These are phyloP conservation scores for Lithospermum erythrorhizon DNA, from an alignment of 257 asterid species.

Conservation along the genomic window DNA sequence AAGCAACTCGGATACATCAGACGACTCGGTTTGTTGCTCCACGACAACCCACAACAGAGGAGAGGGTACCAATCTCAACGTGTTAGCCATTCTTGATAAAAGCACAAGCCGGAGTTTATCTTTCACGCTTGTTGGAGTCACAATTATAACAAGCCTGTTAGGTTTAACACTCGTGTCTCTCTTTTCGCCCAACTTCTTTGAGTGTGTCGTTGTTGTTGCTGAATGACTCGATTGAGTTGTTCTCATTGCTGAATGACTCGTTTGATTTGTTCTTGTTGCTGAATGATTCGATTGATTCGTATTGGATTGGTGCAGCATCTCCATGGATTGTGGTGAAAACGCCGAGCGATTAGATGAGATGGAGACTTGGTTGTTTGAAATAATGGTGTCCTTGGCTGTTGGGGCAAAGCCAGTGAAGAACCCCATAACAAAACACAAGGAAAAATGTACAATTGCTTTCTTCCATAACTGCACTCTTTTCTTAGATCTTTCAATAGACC, in stretches of 20 bases:
- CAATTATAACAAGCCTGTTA: conserved; percentile 40
- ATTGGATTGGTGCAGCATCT: conserved; percentile 22
- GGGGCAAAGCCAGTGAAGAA: conserved; percentile 93
- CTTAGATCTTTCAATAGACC: conserved; percentile 68
- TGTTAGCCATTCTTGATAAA: conserved; percentile 50
- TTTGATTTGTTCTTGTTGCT: conserved; percentile 5
- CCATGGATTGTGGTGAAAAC: conserved; percentile 36
- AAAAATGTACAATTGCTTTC: conserved; percentile 66
- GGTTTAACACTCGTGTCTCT: conserved; percentile 14
- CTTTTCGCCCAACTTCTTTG: conserved; percentile 7
- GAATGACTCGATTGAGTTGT: conserved; percentile 7
- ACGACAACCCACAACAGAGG: conserved; percentile 81
- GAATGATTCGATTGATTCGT: conserved; percentile 7
- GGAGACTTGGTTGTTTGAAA: conserved; percentile 15
- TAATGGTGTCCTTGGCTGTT: conserved; percentile 31
- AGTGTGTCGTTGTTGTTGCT: conserved; percentile 4
- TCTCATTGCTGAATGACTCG: too few relatives aligned
- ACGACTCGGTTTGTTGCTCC: conserved; percentile 43
- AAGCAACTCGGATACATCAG: conserved; percentile 50
- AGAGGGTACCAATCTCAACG: conserved; percentile 54
- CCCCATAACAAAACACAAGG: conserved; percentile 73
- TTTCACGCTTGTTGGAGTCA: conserved; percentile 53
- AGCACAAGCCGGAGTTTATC: conserved; percentile 25
- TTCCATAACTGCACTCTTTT: conserved; percentile 61
- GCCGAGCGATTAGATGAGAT: conserved; percentile 13